Base-by-base conservation (phyloP, 768 basidiomycete genomes). In the Paxillus rubicundulus region DNA sequence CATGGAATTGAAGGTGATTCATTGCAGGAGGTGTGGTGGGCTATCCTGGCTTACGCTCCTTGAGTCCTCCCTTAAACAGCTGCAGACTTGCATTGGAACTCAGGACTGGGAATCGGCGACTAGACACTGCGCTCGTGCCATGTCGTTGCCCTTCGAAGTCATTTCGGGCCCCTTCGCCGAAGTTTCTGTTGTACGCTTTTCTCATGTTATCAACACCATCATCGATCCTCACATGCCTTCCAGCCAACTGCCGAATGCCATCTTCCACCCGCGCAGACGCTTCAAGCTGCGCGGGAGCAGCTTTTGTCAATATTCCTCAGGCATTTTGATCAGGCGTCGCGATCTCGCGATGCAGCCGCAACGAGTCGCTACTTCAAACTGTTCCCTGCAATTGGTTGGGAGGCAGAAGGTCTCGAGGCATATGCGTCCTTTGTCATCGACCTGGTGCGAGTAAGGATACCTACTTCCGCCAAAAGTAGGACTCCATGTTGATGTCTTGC, bases 91-190 rank as follows among this genome's bases (percentile, higher is more conserved):
- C 13, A 94, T 98, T 28, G 85, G 88, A 28, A 75, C 74, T 41
- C 82, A 89, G 58, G 97, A 98, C 63, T 99, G 97, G 97, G 97
- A 99, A 67, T 82, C 89, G 3, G 97, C 97, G 4, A 85, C 94
- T 1, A 80, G 92, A 52, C 87, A 92, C 63, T 96, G 95, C 70
- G 85, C 90, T 30, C 77, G 92, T 18, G 96, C 94, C 2, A 95
- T 96, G 89, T 76, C 87, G 0, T 74, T 97, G 13, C 88, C 94
- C 2, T 63, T 72, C 7, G 82, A 87, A 39, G 85, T 99, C 34
- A 82, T 89, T 27, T 81, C 84, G 24, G 92, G 92, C 3, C 78
- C 81, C 4, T 98, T 97, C 63, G 91, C 96, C 7, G 92, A 89
- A 65, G 79, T 77, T 9, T 86, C 88, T 1, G 93, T 99, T 50